Conservation (phyloP, 768 basidiomycete genomes). For the Trametes punicea region DNA sequence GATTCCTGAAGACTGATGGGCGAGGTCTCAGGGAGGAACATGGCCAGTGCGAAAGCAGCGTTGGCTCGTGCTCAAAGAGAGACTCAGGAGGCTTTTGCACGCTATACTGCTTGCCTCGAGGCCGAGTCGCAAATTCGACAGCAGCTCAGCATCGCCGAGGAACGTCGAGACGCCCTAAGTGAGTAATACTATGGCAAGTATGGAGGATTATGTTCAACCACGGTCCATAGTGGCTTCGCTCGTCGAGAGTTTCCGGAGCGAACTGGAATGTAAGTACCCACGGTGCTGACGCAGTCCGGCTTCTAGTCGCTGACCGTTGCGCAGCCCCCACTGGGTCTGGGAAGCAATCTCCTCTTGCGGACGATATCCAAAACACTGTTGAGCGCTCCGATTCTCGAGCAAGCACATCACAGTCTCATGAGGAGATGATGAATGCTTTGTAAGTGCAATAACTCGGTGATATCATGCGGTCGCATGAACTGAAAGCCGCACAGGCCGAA, state of each 20-base stretch:
- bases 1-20: conserved; percentile 13
- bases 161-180: conserved; percentile 62
- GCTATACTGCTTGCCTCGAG: conserved; percentile 68
- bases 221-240: conserved; percentile 25
- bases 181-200: conserved; percentile 17
- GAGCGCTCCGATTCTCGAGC: conserved; percentile 21
- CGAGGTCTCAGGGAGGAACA: conserved; percentile 47
- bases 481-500: conserved; percentile 11
- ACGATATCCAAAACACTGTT: conserved; percentile 18
- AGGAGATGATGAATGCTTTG: conserved; percentile 22
- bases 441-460: conserved; percentile 1
- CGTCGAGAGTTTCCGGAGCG: conserved; percentile 22
- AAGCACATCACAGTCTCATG: conserved; percentile 21
- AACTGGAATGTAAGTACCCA: conserved; percentile 24
- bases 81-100: conserved; percentile 66
- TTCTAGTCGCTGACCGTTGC: neutral
- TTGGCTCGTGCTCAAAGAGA: conserved; percentile 67
- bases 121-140: conserved; percentile 63
- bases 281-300: neutral
- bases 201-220: conserved; percentile 18
- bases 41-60: conserved; percentile 58
- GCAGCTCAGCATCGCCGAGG: conserved; percentile 61
- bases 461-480: neutral
- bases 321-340: conserved; percentile 14
- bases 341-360: conserved; percentile 17